Conservation (phyloP, 306 rosid genomes). For the Cucurbita moschata region DNA sequence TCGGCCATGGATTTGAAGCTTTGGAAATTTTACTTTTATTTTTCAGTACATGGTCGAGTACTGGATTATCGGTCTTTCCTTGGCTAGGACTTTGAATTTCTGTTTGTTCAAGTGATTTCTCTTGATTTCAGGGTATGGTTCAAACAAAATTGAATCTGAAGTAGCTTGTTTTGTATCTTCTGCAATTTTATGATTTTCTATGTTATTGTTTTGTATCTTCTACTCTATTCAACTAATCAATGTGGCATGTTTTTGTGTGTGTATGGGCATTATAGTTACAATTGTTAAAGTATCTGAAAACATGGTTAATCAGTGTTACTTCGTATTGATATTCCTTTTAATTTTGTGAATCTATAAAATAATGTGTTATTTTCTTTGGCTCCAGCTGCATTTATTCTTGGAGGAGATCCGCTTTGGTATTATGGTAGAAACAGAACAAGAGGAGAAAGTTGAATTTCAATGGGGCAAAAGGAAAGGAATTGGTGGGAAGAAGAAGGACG, state of each 20-base stretch:
- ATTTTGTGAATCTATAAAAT: neutral
- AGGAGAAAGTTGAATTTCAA: constrained; percentile 29
- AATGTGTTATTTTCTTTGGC: neutral
- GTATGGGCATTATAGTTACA: neutral
- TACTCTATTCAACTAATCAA: neutral
- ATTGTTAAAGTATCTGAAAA: neutral
- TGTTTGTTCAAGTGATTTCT: neutral
- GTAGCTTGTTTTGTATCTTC: neutral
- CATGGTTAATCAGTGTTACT: neutral
- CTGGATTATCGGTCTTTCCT: neutral
- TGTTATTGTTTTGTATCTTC: neutral
- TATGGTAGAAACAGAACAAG: constrained; percentile 26
- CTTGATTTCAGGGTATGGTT: neutral
- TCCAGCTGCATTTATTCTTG: neutral
- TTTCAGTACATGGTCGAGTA: neutral
- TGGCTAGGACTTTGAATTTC: neutral
- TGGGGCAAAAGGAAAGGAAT: constrained; percentile 43
- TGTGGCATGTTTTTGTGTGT: neutral
- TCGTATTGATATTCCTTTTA: neutral
- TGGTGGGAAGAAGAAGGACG: constrained; percentile 42
- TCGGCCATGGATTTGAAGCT: neutral
- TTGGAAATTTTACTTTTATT: neutral
- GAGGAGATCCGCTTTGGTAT: constrained; percentile 9
- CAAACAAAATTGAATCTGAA: neutral
- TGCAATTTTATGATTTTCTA: neutral